Conservation (phyloP, 257 asterid genomes). For the Primulina huaijiensis region DNA sequence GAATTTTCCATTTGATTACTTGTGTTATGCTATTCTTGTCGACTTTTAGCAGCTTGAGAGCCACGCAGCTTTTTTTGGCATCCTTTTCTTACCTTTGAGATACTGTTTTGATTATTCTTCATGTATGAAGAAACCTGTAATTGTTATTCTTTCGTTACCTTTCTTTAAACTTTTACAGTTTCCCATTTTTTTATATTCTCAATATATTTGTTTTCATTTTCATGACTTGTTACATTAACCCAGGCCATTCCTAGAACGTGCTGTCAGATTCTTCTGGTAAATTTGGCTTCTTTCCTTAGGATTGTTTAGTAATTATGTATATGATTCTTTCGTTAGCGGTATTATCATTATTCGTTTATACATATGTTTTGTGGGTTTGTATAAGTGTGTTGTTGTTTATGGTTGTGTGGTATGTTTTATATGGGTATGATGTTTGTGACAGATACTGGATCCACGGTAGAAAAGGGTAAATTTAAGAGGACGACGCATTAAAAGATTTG, state of each 20-base stretch:
- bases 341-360: neutral
- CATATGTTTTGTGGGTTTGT: constrained; percentile 3
- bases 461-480: constrained; percentile 73
- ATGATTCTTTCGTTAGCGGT: constrained; percentile 2
- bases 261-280: constrained; percentile 25
- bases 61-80: constrained; percentile 8
- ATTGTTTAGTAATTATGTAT: constrained; percentile 10
- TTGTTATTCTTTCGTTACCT: constrained; percentile 22
- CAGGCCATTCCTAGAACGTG: constrained; percentile 17
- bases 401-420: constrained; percentile 3
- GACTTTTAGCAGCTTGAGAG: constrained; percentile 13
- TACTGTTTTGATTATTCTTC: constrained; percentile 14
- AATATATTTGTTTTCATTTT: constrained; percentile 15
- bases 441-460: constrained; percentile 94
- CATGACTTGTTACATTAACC: neutral
- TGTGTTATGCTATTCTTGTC: neutral
- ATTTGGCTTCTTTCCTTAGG: neutral
- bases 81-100: constrained; percentile 1
- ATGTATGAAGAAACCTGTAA: constrained; percentile 14
- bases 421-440: constrained; percentile 20
- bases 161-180: constrained; percentile 17
- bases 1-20: neutral
- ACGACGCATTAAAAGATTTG: constrained; percentile 67
- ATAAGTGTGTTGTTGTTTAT: neutral
- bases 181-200: constrained; percentile 12